These are phyloP conservation scores for Suillus ampliporus DNA, from an alignment of 768 basidiomycete species.

Conservation along the genomic window DNA sequence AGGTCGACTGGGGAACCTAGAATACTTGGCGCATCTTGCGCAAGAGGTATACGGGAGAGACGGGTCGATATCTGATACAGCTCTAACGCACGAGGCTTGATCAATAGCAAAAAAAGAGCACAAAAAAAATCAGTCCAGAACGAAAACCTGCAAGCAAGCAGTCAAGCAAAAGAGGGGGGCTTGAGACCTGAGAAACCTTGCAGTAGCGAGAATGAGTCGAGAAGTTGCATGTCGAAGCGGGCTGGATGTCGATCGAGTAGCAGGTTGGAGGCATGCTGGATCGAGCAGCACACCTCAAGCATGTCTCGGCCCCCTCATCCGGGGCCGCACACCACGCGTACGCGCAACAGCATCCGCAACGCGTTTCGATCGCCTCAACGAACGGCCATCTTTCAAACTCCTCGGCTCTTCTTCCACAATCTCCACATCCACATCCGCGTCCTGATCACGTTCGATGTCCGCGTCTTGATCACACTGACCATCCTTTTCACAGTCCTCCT, in stretches of 20 bases:
- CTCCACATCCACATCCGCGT: slow-evolving; percentile 5
- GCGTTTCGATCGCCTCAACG: slow-evolving; percentile 60
- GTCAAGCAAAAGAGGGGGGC: slow-evolving; percentile 7
- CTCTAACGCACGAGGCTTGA: slow-evolving; percentile 8
- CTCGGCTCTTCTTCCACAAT: slow-evolving; percentile 11
- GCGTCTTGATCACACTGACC: slow-evolving; percentile 18
- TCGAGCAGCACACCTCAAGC: slow-evolving; percentile 21
- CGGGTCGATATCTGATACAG: slow-evolving; percentile 7
- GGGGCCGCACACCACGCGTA: slow-evolving; percentile 45
- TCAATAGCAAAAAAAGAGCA: slow-evolving; percentile 22
- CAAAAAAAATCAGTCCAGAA: slow-evolving; percentile 20
- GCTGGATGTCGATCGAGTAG: background rate
- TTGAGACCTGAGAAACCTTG: background rate
- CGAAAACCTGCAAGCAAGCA: slow-evolving; percentile 9
- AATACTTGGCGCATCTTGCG: slow-evolving; percentile 3
- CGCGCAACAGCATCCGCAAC: slow-evolving; percentile 66
- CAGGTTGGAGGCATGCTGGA: background rate
- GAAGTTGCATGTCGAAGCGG: slow-evolving; percentile 7
- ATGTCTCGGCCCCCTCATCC: slow-evolving; percentile 32
- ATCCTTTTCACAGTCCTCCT: slow-evolving; percentile 30
- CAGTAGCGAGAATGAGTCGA: background rate
- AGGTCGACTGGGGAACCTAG: slow-evolving; percentile 7
- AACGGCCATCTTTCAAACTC: slow-evolving; percentile 9
- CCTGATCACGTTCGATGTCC: background rate
- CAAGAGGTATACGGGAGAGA: slow-evolving; percentile 1